Evolutionary conservation across 441 rosid species (phyloP).

Genomic region (Jatropha multifida): DNA sequence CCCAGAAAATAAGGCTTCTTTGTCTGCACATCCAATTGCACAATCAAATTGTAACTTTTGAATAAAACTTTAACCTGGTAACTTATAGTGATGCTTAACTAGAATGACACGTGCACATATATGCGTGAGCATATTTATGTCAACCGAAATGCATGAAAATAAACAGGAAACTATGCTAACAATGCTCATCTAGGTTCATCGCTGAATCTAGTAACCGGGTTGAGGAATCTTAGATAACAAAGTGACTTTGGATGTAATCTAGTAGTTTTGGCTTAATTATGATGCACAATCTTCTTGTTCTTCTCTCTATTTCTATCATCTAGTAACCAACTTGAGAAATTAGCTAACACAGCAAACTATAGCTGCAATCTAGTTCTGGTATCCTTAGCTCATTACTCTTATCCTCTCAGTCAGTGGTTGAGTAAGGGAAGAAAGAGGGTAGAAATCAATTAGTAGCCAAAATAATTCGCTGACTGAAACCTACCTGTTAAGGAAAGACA

Average conservation of each 20-base stretch:
- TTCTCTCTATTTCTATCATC: not conserved
- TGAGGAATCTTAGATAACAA: not conserved
- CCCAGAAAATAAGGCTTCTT: conserved; percentile 84
- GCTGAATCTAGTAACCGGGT: not conserved
- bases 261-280: not conserved
- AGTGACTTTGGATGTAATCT: not conserved
- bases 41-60: conserved; percentile 15
- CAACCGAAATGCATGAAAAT: not conserved
- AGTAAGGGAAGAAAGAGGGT: not conserved
- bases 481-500: conserved; percentile 84
- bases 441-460: not conserved
- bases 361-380: not conserved
- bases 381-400: not conserved
- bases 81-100: not conserved
- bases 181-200: not conserved
- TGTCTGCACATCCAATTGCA: conserved; percentile 54
- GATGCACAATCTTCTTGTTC: not conserved
- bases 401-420: not conserved
- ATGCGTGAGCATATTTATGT: not conserved
- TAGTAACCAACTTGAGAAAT: not conserved
- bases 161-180: not conserved
- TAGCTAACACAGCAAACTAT: not conserved
- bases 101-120: not conserved
- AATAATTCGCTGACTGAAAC: not conserved
- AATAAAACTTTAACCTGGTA: not conserved